Evolutionary conservation across 2,329 filamentous ascomycete genomes (phyloP), one percentile per base, ranked within the genome.

Genomic region (Sclerotinia trifoliorum): DNA sequence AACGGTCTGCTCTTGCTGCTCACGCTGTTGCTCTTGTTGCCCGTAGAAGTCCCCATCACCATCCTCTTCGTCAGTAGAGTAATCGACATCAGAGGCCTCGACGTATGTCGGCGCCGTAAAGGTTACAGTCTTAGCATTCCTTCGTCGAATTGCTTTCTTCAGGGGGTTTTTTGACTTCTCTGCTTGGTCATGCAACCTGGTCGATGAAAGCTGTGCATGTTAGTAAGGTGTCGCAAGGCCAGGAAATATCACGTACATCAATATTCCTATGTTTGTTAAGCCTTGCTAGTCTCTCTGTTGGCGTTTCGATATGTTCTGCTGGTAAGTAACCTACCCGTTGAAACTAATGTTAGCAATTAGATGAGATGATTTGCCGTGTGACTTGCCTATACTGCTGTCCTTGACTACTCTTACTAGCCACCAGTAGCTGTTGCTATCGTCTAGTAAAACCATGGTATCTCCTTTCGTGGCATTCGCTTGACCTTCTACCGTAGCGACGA

Each of bases 351-450:
- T 58, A 66, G 32, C 54, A 10, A 24, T 24, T n/a, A 2, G 6
- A 29, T 26, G 19, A 32, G 42, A 65, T 46, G 10, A 35, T n/a
- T 21, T 26, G 42, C 51, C 62, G 17, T 21, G 35, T 29, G 29
- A 74, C 82, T 68, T 79, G 88, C 85, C 87, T 79, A 99, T 99
- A 78, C 93, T 98, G 79, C 92, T 96, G 80, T 99, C 95, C 80
- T 98, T 98, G 65, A 98, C 94, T 57, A 99, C 92, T 72, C 94
- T 87, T 19, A 99, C 95, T 70, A 99, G 86, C 95, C 95, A 99
- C 95, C 95, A 99, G 80, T 99, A 99, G 81, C 94, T 98, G 81
- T 99, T 99, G 81, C 93, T 98, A 76, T 99, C 95, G 77, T 99
- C 95, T 29, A 99, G 86, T 72, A 99, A 84, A 66, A 98, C 94